Conservation (phyloP, 441 rosid species). For the Daphne laureola region DNA sequence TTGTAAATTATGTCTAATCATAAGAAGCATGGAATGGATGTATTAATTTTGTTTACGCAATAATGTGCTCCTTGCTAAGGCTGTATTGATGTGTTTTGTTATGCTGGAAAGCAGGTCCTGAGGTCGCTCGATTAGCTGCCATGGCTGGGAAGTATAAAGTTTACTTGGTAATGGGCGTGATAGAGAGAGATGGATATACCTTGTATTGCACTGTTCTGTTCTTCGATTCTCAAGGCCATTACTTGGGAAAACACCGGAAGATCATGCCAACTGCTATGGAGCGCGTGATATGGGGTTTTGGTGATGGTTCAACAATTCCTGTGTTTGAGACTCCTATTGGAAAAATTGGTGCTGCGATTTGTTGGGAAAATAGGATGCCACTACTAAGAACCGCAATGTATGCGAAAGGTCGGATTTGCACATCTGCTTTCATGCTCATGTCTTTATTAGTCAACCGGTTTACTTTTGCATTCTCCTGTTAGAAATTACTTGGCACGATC, state of each 20-base stretch:
- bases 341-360: slow-evolving; percentile 83
- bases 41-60: too few species aligned
- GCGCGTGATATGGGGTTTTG: slow-evolving; percentile 91
- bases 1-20: too few species aligned
- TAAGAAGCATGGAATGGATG: not conserved
- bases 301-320: slow-evolving; percentile 88
- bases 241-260: slow-evolving; percentile 86
- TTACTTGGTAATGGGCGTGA: slow-evolving; percentile 77
- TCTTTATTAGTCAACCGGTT: too few species aligned
- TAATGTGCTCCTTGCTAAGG: not conserved
- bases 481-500: too few species aligned
- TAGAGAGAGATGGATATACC: slow-evolving; percentile 75
- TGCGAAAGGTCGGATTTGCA: slow-evolving; percentile 57
- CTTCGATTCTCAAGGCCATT: slow-evolving; percentile 74
- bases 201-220: slow-evolving; percentile 70
- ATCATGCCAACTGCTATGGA: slow-evolving; percentile 88
- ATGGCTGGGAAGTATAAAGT: slow-evolving; percentile 85
- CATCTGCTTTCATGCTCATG: not conserved
- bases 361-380: slow-evolving; percentile 97
- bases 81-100: not conserved
- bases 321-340: slow-evolving; percentile 77
- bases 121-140: slow-evolving; percentile 68
- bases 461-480: too few species aligned
- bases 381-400: slow-evolving; percentile 91
- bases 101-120: slow-evolving; percentile 47